Base-by-base conservation (phyloP, 306 rosid genomes). In the Vicia faba region DNA sequence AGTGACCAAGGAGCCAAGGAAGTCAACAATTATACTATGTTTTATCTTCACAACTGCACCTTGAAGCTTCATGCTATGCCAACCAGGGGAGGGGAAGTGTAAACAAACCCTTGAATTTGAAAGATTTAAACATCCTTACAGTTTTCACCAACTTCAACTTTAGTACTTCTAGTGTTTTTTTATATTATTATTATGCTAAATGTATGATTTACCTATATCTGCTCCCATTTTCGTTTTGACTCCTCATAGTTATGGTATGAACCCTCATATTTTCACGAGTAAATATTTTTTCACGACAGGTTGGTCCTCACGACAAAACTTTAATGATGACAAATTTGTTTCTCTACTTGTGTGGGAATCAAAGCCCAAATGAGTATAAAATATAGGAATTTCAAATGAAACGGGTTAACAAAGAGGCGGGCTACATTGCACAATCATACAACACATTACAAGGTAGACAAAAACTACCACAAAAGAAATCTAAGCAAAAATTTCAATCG, bases 381-480 rank as follows among this genome's bases (percentile, higher is more conserved):
- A 44, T 33, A 23, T 19, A 46, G 8, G 61, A 11, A 44, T 9
- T 10, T 57, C n/a, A 18, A 60, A 55, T 3, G 19, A 11, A 48
- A 49, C 13, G 14, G 26, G 39, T 57, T 35, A 12, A 39, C 48
- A 70, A 41, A 51, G 28, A 64, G 23, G 46, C 50, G 8, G n/a
- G 58, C 50, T 38, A 29, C 54, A 31, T 58, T n/a, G 53, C 12
- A 40, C 38, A 77, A 64, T 72, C 65, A 48, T 56, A 55, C 78
- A 75, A 61, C 60, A 55, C 39, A 28, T 26, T 61, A 64, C 7
- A 35, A 69, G 82, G 74, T 29, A 61, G 46, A 38, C 25, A 4
- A 40, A 57, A 50, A 65, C 55, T 66, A 19, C 66, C 76, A 71
- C 14, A 44, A 43, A 71, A 63, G 8, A 48, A 80, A 44, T 26